These are phyloP conservation scores for Ananas comosus DNA, from an alignment of 176 grass and related monocot species.

Conservation along the genomic window DNA sequence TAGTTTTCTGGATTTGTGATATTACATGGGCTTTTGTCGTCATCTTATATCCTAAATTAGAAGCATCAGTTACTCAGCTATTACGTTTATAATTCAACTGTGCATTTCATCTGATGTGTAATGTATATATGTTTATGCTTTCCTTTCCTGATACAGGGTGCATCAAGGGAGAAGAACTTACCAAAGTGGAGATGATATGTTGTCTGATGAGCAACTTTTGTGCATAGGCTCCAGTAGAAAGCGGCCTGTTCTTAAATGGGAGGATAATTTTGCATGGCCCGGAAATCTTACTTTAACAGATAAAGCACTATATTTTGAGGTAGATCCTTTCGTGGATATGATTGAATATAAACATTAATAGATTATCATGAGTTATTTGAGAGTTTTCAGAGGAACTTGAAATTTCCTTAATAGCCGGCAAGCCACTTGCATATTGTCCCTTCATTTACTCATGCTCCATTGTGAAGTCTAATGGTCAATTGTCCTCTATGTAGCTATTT, in stretches of 20 bases:
- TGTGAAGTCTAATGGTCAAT: neutral
- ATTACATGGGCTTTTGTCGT: too few relatives aligned
- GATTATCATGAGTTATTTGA: too few relatives aligned
- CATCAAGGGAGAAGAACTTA: conserved; percentile 79
- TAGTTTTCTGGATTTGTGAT: too few relatives aligned
- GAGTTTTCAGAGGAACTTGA: too few relatives aligned
- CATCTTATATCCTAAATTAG: too few relatives aligned
- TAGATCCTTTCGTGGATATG: conserved; percentile 21
- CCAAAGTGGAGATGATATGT: conserved; percentile 43
- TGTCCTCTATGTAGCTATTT: neutral
- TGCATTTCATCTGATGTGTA: neutral
- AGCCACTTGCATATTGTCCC: neutral
- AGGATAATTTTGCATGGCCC: conserved; percentile 87
- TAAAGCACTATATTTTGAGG: conserved; percentile 95
- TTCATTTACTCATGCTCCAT: neutral
- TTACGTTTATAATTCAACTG: too few relatives aligned
- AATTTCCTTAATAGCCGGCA: neutral
- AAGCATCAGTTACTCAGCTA: too few relatives aligned
- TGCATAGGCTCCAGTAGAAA: conserved; percentile 94
- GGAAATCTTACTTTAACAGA: conserved; percentile 85
- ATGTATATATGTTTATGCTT: conserved; percentile 19
- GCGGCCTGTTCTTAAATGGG: conserved; percentile 95
- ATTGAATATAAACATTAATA: neutral
- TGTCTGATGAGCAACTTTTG: conserved; percentile 65
- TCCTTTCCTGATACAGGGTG: conserved; percentile 38